phyloP scores from a whole-genome alignment of 1,284 basidiomycete species.

The Phlebopus sp. region DNA sequence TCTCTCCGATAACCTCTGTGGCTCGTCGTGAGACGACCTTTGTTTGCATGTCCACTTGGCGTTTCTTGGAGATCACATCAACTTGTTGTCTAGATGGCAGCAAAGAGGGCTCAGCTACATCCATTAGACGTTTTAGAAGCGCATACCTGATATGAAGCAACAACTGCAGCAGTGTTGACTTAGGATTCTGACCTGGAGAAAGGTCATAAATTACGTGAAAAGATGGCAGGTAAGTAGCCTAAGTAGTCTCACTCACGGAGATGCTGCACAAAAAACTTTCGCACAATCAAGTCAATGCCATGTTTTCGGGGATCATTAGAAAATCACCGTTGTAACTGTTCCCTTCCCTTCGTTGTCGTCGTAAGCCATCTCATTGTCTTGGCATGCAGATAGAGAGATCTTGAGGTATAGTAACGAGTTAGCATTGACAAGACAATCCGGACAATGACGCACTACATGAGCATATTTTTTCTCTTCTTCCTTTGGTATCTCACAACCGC shows the following conservation, averaged over 20 bases:
- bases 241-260: conserved; percentile 20
- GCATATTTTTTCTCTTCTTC: conserved; percentile 11
- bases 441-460: conserved; percentile 21
- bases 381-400: conserved; percentile 30
- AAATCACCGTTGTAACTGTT: conserved; percentile 21
- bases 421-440: not conserved
- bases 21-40: conserved; percentile 10
- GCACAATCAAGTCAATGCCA: conserved; percentile 4
- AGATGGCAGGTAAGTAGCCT: too few relatives aligned
- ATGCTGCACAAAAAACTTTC: conserved; percentile 29
- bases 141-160: conserved; percentile 23
- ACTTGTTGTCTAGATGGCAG: conserved; percentile 18
- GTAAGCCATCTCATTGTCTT: conserved; percentile 21
- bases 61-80: conserved; percentile 17
- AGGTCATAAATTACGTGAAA: not conserved
- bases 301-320: too few relatives aligned
- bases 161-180: conserved; percentile 23
- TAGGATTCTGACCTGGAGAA: conserved; percentile 17
- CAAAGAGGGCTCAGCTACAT: not conserved
- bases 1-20: conserved; percentile 6
- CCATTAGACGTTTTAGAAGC: not conserved
- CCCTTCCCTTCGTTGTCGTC: conserved; percentile 16
- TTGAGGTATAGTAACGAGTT: not conserved
- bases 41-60: conserved; percentile 9
- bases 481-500: conserved; percentile 11